phyloP scores from a whole-genome alignment of 306 rosid species.

The Rosa multiflora region DNA sequence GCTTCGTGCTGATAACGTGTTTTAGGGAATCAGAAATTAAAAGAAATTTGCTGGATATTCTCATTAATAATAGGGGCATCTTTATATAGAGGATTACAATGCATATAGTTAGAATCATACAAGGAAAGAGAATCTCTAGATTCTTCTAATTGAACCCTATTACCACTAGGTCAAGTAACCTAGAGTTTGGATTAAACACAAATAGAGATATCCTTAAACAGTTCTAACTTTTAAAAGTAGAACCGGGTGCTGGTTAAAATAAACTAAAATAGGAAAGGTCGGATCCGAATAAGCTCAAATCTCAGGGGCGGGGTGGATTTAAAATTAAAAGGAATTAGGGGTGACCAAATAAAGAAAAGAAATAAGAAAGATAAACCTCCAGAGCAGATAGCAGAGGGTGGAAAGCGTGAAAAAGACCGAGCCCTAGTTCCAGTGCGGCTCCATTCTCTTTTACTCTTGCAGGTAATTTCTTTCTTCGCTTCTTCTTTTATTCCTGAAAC shows the following conservation, averaged over 20 bases:
- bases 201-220: too few relatives aligned
- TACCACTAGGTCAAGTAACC: too few relatives aligned
- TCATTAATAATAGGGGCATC: too few relatives aligned
- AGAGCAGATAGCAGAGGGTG: background rate
- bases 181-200: too few relatives aligned
- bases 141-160: too few relatives aligned
- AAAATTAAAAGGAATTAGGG: background rate
- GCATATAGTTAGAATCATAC: too few relatives aligned
- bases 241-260: background rate
- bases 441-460: background rate
- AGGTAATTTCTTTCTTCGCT: slow-evolving; percentile 12
- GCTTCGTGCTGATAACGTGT: too few relatives aligned
- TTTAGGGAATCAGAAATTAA: too few relatives aligned
- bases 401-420: background rate
- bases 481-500: background rate
- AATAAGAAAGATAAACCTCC: background rate
- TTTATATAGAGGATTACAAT: too few relatives aligned
- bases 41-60: too few relatives aligned
- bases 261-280: background rate
- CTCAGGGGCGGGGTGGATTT: background rate
- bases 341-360: background rate
- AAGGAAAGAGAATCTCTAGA: too few relatives aligned
- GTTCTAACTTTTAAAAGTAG: too few relatives aligned
- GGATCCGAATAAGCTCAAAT: background rate
- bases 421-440: background rate